These are phyloP conservation scores for Fraxinus velutina DNA, from an alignment of 305 asterid genomes.

Conservation along the genomic window DNA sequence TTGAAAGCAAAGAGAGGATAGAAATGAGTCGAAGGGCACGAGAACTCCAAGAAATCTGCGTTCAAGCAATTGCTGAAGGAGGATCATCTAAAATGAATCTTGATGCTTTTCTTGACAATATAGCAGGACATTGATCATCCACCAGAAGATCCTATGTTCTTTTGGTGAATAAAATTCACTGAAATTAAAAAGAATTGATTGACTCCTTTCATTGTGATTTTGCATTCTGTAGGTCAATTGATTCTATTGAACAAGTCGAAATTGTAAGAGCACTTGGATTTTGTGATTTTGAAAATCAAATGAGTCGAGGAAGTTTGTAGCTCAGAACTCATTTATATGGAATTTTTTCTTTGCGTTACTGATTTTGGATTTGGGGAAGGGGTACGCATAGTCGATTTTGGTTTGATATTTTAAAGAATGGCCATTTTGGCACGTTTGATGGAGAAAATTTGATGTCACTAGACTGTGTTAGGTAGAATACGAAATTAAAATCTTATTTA, in stretches of 20 bases:
- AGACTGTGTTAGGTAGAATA: neutral
- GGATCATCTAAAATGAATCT: constrained; percentile 44
- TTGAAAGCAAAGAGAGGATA: constrained; percentile 39
- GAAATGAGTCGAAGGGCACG: constrained; percentile 33
- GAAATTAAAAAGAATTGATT: neutral
- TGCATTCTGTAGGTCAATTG: neutral
- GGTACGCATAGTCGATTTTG: neutral
- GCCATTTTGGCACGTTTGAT: neutral
- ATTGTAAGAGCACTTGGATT: neutral
- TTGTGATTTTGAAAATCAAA: neutral
- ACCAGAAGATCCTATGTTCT: neutral
- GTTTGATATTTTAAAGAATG: neutral
- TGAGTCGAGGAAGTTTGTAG: neutral
- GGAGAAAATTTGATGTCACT: neutral
- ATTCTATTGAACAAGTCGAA: neutral
- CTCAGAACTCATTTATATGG: neutral
- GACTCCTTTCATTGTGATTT: neutral
- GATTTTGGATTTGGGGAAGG: neutral
- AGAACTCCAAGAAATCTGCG: constrained; percentile 26
- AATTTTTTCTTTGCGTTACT: neutral
- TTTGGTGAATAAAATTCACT: too few relatives aligned
- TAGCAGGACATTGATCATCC: constrained; percentile 20
- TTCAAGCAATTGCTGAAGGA: constrained; percentile 31
- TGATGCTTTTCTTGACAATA: constrained; percentile 28
- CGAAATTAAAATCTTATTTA: neutral